phyloP scores from a whole-genome alignment of 257 asterid genomes.

The Jasminum sambac region DNA sequence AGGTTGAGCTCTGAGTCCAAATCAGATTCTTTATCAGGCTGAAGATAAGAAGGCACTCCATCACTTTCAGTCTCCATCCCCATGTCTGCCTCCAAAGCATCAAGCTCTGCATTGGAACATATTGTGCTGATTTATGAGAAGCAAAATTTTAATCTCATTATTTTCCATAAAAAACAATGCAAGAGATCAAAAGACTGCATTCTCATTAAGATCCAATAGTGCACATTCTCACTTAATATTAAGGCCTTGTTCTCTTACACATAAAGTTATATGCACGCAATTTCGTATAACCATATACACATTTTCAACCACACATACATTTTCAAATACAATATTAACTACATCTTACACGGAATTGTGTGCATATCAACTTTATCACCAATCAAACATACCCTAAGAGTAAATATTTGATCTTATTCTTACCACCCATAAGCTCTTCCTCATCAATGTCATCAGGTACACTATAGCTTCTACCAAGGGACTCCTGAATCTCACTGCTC shows the following conservation, averaged over 20 bases:
- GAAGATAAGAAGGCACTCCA: slow-evolving; percentile 93
- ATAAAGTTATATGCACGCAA: no score
- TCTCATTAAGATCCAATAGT: slow-evolving; percentile 1
- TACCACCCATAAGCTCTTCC: slow-evolving; percentile 97
- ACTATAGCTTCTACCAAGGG: slow-evolving; percentile 93
- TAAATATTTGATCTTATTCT: no score
- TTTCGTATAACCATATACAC: no score
- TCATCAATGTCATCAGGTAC: slow-evolving; percentile 97
- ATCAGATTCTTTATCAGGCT: slow-evolving; percentile 78
- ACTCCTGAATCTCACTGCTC: slow-evolving; percentile 93
- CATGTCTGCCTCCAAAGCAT: slow-evolving; percentile 99
- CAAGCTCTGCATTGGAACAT: slow-evolving; percentile 66
- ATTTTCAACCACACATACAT: no score
- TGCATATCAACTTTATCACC: no score
- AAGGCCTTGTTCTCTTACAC: no score
- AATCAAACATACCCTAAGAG: no score
- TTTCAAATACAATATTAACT: no score
- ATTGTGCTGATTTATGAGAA: slow-evolving; percentile 10
- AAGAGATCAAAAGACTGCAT: slow-evolving; percentile 9
- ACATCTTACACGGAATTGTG: no score
- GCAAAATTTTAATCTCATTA: slow-evolving; percentile 10
- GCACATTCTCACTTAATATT: background rate
- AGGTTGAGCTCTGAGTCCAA: slow-evolving; percentile 75
- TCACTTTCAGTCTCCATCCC: slow-evolving; percentile 82
- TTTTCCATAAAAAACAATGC: background rate